Conservation (phyloP, 23 red algal species). For the Chondrus crispus region DNA sequence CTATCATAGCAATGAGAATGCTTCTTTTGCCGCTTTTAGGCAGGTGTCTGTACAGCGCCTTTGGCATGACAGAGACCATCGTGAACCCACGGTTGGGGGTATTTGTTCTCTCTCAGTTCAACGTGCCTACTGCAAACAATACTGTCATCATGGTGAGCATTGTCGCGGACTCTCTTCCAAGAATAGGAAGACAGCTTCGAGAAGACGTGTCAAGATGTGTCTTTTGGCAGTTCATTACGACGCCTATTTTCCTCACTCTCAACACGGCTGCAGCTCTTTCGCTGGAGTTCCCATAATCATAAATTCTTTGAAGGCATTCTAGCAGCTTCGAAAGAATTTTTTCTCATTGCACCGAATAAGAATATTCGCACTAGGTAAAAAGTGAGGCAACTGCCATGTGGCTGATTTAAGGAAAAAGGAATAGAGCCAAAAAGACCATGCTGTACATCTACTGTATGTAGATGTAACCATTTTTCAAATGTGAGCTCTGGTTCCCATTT, state of each 20-base stretch:
- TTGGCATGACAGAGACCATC: neutral
- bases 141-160: slow-evolving; percentile 45
- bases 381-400: too few species aligned
- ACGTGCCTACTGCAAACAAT: slow-evolving; percentile 47
- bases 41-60: neutral
- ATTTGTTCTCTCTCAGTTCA: slow-evolving; percentile 33
- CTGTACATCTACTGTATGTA: too few species aligned
- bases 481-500: too few species aligned
- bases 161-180: slow-evolving; percentile 4
- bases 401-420: too few species aligned
- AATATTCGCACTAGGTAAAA: too few species aligned
- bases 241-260: slow-evolving; percentile 37
- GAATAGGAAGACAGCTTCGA: slow-evolving; percentile 22
- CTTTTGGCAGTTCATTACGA: slow-evolving; percentile 29
- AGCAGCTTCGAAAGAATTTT: too few species aligned
- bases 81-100: slow-evolving; percentile 11
- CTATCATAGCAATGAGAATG: slow-evolving; percentile 11
- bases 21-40: slow-evolving; percentile 17
- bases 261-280: slow-evolving; percentile 27
- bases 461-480: too few species aligned
- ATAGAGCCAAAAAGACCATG: too few species aligned
- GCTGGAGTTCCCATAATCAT: neutral
- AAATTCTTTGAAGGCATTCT: too few species aligned
- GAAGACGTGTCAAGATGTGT: slow-evolving; percentile 1
- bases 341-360: too few species aligned